These are phyloP conservation scores for Suaeda aralocaspica DNA, from an alignment of 148 eudicot genomes.

Conservation along the genomic window DNA sequence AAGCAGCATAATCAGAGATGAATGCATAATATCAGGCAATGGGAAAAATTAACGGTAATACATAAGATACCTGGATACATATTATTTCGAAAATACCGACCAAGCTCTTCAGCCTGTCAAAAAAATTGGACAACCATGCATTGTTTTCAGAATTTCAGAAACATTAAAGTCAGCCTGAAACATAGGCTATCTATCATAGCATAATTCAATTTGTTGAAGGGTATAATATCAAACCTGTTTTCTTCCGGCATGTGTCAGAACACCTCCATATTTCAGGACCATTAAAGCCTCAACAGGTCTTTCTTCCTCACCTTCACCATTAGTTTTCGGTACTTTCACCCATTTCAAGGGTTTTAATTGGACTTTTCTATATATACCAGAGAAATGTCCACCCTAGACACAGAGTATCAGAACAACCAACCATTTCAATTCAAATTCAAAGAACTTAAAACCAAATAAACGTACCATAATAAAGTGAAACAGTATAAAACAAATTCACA, in stretches of 20 bases:
- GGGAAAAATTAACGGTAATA: constrained; percentile 12
- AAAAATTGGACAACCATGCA: constrained; percentile 12
- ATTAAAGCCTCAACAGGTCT: constrained; percentile 91
- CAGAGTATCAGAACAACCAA: background rate
- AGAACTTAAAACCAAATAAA: too few relatives aligned
- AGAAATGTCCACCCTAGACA: constrained; percentile 91
- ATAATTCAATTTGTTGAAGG: background rate
- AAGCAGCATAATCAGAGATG: too few relatives aligned
- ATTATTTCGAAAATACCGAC: constrained; percentile 91
- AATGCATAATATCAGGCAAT: background rate
- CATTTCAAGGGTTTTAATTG: constrained; percentile 93
- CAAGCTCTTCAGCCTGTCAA: constrained; percentile 94
- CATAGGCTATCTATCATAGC: too few relatives aligned
- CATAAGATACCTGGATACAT: constrained; percentile 84
- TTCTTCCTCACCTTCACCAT: constrained; percentile 96
- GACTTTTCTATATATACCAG: constrained; percentile 95
- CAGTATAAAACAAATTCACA: too few relatives aligned
- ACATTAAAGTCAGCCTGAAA: background rate
- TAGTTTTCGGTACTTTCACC: constrained; percentile 66
- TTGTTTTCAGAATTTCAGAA: background rate
- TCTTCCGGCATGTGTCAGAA: constrained; percentile 98
- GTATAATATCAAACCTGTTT: constrained; percentile 63
- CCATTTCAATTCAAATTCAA: too few relatives aligned
- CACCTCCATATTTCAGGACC: constrained; percentile 99
- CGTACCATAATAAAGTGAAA: too few relatives aligned